Evolutionary conservation across 371 early-diverging fungal genomes (phyloP).

Genomic region (Mortierella sp.): DNA sequence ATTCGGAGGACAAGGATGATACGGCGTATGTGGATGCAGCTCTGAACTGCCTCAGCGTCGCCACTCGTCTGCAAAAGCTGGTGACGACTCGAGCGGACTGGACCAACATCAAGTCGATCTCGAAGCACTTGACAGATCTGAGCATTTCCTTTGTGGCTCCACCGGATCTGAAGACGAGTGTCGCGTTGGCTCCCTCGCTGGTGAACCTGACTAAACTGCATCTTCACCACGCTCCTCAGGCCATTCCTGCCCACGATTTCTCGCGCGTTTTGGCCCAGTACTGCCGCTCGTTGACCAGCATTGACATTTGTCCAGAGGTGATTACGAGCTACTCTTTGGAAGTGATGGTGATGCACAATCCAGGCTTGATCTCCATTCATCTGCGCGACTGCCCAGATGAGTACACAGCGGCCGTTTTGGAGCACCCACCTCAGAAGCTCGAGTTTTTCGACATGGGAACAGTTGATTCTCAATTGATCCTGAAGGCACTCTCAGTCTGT

Average conservation of each 20-base stretch:
- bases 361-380: constrained; percentile 34
- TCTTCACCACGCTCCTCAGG: constrained; percentile 42
- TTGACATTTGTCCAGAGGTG: constrained; percentile 45
- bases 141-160: constrained; percentile 52
- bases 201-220: constrained; percentile 46
- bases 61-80: constrained; percentile 48
- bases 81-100: constrained; percentile 51
- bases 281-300: constrained; percentile 30
- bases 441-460: constrained; percentile 53
- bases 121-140: constrained; percentile 36
- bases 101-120: constrained; percentile 40
- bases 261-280: constrained; percentile 46
- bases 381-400: constrained; percentile 45
- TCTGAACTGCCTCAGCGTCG: constrained; percentile 41
- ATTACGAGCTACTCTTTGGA: constrained; percentile 25
- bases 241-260: constrained; percentile 36
- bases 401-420: constrained; percentile 40
- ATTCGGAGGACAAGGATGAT: constrained; percentile 34
- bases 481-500: constrained; percentile 42
- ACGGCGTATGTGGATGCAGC: constrained; percentile 47
- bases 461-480: constrained; percentile 46
- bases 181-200: constrained; percentile 35
- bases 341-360: constrained; percentile 35
- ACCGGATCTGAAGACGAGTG: constrained; percentile 46
- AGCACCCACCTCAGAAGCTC: constrained; percentile 43